These are phyloP conservation scores for Kwoniella dendrophila DNA, from an alignment of 768 basidiomycete genomes.

Conservation along the genomic window DNA sequence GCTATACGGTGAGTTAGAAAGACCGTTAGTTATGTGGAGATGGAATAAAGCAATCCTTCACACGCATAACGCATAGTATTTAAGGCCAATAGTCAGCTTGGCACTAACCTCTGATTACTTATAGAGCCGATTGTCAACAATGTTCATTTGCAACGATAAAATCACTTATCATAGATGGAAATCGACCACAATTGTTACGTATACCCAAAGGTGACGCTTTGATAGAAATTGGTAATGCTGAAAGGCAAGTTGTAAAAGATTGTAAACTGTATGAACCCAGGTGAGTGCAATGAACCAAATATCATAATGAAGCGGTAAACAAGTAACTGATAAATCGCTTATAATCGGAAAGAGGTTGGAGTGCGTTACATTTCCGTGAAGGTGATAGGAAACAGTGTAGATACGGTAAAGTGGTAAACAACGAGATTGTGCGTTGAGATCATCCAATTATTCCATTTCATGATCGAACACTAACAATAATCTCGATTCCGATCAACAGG, in stretches of 20 bases:
- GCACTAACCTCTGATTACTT: not conserved
- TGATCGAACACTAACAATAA: no score
- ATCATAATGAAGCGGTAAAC: not conserved
- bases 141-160: conserved; percentile 45
- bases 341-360: conserved; percentile 50
- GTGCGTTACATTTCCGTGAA: conserved; percentile 55
- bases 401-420: conserved; percentile 43
- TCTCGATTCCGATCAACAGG: no score
- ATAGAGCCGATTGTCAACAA: conserved; percentile 53
- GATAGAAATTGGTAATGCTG: conserved; percentile 54
- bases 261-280: conserved; percentile 56
- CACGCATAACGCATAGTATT: no score
- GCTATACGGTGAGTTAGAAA: conserved; percentile 50
- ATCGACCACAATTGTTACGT: conserved; percentile 52
- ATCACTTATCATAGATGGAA: conserved; percentile 54
- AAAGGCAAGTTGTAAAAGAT: conserved; percentile 49
- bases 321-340: not conserved
- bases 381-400: conserved; percentile 55
- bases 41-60: not conserved
- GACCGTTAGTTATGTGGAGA: not conserved
- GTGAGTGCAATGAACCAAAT: conserved; percentile 32
- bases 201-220: conserved; percentile 52
- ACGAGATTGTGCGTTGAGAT: conserved; percentile 52
- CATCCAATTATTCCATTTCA: not conserved
- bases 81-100: no score